phyloP scores from a whole-genome alignment of 441 rosid genomes.

The Erodium moschatum region DNA sequence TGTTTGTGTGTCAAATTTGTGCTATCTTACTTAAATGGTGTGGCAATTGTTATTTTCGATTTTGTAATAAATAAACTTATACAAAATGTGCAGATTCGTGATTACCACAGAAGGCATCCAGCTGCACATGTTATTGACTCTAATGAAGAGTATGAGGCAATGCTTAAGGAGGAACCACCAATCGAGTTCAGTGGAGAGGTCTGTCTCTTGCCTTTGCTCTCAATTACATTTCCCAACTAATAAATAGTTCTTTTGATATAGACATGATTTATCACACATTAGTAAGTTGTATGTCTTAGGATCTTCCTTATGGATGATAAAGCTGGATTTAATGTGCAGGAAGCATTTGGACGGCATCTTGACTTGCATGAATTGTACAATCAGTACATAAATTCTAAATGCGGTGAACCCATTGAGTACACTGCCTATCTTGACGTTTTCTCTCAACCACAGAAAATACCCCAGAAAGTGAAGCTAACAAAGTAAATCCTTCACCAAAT shows the following conservation, averaged over 20 bases:
- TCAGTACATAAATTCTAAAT: slow-evolving; percentile 71
- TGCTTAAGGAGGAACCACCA: slow-evolving; percentile 72
- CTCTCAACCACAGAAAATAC: slow-evolving; percentile 48
- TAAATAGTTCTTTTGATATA: not conserved
- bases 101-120: slow-evolving; percentile 78
- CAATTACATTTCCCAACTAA: not conserved
- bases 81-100: slow-evolving; percentile 59
- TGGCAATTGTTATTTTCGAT: not conserved
- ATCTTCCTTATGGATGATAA: slow-evolving; percentile 11
- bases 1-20: not conserved
- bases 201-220: slow-evolving; percentile 7
- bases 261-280: not conserved
- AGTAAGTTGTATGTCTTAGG: not conserved
- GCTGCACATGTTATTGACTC: slow-evolving; percentile 73
- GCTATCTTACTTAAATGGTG: slow-evolving; percentile 1
- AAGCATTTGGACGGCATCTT: slow-evolving; percentile 70
- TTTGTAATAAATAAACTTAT: not conserved
- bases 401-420: slow-evolving; percentile 80
- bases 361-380: slow-evolving; percentile 89
- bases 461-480: slow-evolving; percentile 51
- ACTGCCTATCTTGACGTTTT: slow-evolving; percentile 74
- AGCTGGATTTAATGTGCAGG: slow-evolving; percentile 37
- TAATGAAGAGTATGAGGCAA: slow-evolving; percentile 57
- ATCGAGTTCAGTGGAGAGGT: slow-evolving; percentile 95
- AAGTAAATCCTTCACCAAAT: slow-evolving; percentile 34